Conservation (phyloP, 352 stramenopile genomes). For the Pythium grandisporangium region DNA sequence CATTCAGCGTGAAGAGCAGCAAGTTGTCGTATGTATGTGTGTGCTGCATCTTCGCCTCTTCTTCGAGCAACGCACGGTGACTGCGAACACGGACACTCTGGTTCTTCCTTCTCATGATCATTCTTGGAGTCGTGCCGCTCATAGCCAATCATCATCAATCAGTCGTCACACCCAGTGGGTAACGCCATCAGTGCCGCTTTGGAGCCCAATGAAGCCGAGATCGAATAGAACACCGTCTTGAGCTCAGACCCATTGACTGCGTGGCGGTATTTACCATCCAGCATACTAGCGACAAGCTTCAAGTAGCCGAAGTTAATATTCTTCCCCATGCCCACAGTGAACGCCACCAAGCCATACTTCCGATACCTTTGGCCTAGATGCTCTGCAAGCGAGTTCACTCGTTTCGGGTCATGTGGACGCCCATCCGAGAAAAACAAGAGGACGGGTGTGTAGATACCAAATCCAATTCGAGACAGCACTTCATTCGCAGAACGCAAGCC, state of each 20-base stretch:
- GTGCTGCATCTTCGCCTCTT: too few species aligned
- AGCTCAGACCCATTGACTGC: background rate
- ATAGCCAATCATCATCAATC: too few species aligned
- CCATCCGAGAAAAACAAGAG: conserved; percentile 67
- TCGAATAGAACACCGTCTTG: background rate
- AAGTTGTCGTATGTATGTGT: too few species aligned
- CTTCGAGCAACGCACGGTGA: too few species aligned
- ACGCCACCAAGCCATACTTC: background rate
- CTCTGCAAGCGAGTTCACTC: background rate
- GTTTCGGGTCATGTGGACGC: background rate
- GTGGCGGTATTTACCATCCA: background rate
- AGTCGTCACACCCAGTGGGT: too few species aligned
- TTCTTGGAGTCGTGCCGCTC: too few species aligned
- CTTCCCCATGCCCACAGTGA: background rate
- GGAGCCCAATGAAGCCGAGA: background rate
- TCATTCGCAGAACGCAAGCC: conserved; percentile 31
- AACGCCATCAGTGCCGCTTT: too few species aligned
- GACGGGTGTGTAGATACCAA: conserved; percentile 51
- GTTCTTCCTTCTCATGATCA: too few species aligned
- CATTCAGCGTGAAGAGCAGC: too few species aligned
- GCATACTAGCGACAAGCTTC: background rate
- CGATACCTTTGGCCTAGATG: background rate
- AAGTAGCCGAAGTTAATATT: background rate
- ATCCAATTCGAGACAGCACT: conserved; percentile 56
- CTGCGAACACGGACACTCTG: too few species aligned